Evolutionary conservation across 768 basidiomycete species (phyloP).

Genomic region (Gymnopilus dilepis): DNA sequence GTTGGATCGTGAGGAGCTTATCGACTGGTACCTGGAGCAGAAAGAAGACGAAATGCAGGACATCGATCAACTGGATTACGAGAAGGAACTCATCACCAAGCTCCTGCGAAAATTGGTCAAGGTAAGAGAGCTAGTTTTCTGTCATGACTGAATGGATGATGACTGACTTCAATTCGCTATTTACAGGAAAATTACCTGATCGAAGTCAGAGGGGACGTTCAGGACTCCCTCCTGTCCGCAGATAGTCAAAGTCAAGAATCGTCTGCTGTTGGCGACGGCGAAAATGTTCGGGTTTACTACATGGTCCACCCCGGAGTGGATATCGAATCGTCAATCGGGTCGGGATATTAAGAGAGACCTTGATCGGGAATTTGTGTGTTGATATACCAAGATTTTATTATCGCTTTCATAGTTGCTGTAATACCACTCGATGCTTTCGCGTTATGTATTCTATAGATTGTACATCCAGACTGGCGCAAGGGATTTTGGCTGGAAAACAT

Average conservation of each 20-base stretch:
- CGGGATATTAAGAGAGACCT: conserved; percentile 30
- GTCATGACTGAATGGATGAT: neutral
- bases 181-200: conserved; percentile 83
- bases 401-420: conserved; percentile 23
- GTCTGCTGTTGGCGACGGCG: conserved; percentile 52
- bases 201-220: conserved; percentile 82
- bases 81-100: conserved; percentile 90
- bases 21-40: conserved; percentile 95
- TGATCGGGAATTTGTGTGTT: neutral
- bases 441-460: conserved; percentile 11
- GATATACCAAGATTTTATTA: conserved; percentile 17
- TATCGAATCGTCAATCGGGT: conserved; percentile 60
- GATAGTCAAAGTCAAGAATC: conserved; percentile 64
- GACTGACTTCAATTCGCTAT: conserved; percentile 14
- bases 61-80: conserved; percentile 87
- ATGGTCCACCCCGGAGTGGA: conserved; percentile 93
- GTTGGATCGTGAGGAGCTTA: conserved; percentile 87
- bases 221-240: conserved; percentile 74
- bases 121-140: conserved; percentile 48
- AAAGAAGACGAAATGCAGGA: conserved; percentile 84
- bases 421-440: conserved; percentile 8
- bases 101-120: conserved; percentile 89
- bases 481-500: conserved; percentile 1
- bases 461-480: neutral
- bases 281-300: conserved; percentile 76